A percentile compares a stretch with the other conserved stretches of the same genome.
These are phyloP conservation scores for Hygrophila difformis DNA, from an alignment of 257 asterid species.

Conservation along the genomic window DNA sequence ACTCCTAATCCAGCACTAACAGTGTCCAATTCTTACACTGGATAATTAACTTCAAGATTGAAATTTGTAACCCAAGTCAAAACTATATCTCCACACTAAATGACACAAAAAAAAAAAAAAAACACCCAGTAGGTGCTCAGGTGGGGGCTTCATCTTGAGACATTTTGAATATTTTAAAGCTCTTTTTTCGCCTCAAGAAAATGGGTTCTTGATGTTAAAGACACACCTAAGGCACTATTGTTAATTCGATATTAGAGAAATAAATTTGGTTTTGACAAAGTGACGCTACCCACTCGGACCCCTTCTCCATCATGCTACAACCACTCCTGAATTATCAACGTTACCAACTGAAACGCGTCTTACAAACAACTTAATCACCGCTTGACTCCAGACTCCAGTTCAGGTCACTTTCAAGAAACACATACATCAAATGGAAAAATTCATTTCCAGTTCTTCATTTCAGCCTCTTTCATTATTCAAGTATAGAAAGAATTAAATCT, in stretches of 20 bases:
- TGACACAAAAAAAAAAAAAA: no score
- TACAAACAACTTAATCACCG: constrained; percentile 13
- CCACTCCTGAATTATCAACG: constrained; percentile 14
- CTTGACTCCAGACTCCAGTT: constrained; percentile 15
- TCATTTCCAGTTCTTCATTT: no score
- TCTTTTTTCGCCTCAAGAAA: no score
- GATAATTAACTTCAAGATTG: constrained; percentile 10
- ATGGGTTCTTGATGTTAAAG: no score
- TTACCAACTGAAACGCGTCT: constrained; percentile 23
- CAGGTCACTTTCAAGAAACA: constrained; percentile 14
- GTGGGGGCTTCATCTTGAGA: no score
- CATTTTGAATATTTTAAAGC: no score
- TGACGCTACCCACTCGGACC: background rate
- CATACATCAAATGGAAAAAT: constrained; percentile 22
- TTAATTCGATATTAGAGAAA: no score
- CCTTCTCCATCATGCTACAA: background rate
- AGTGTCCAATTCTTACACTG: no score
- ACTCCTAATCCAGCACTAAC: background rate
- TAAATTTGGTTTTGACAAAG: no score
- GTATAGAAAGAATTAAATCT: background rate
- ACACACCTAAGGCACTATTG: no score
- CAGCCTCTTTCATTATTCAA: no score
- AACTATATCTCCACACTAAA: background rate
- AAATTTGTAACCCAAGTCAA: background rate
- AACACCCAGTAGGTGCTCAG: no score